phyloP scores from a whole-genome alignment of 2,329 filamentous ascomycete genomes.

The Ophiosphaerella korrae region DNA sequence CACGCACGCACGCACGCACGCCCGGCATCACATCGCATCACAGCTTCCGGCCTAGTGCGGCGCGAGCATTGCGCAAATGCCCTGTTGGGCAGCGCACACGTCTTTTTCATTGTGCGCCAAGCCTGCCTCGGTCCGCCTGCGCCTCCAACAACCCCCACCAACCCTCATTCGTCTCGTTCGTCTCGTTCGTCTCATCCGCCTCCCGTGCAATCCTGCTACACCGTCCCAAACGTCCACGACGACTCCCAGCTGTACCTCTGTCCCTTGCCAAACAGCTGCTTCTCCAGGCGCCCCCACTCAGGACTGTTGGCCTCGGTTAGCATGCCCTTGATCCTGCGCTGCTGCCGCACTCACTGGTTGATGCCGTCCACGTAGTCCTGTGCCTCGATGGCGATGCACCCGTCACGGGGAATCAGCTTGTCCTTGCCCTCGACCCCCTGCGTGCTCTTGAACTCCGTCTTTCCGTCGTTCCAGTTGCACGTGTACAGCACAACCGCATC shows the following conservation, averaged over 20 bases:
- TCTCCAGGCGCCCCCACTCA: conserved; percentile 38
- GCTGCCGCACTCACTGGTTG: conserved; percentile 36
- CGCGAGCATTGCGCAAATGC: background rate
- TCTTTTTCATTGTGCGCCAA: conserved; percentile 1
- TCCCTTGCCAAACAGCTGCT: conserved; percentile 40
- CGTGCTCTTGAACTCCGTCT: conserved; percentile 41
- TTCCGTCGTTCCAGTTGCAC: conserved; percentile 45
- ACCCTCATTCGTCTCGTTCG: too few relatives aligned
- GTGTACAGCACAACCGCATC: conserved; percentile 42
- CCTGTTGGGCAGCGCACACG: too few relatives aligned
- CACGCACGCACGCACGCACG: conserved; percentile 10
- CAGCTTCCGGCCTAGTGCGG: background rate
- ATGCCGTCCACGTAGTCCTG: conserved; percentile 44
- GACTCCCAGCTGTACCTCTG: conserved; percentile 42
- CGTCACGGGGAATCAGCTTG: conserved; percentile 40
- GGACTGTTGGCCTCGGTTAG: conserved; percentile 35
- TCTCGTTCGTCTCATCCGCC: too few relatives aligned
- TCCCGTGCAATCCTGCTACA: too few relatives aligned
- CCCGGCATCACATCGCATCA: too few relatives aligned
- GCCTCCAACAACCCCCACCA: background rate
- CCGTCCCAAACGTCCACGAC: conserved; percentile 39
- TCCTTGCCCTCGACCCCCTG: conserved; percentile 35
- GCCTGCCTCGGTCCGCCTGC: conserved; percentile 4
- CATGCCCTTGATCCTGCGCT: conserved; percentile 2
- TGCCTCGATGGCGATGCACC: conserved; percentile 42